These are phyloP conservation scores for Trichosanthes truncata DNA, from an alignment of 306 rosid species.

Conservation along the genomic window DNA sequence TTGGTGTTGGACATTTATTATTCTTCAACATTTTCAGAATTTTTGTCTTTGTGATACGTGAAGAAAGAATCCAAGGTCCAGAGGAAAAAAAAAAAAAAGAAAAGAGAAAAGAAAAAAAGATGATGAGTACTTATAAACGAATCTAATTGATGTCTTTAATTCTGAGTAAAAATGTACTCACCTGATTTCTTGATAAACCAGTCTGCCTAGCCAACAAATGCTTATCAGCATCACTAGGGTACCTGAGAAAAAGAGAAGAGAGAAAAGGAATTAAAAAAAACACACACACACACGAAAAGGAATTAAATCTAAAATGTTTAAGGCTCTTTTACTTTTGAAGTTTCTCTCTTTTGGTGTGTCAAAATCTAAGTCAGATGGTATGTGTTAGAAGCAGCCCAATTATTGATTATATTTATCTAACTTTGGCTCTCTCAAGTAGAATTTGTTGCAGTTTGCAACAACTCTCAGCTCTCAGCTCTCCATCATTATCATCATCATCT, in stretches of 20 bases:
- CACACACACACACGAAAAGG: not conserved
- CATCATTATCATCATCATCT: not conserved
- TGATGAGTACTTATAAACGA: not conserved
- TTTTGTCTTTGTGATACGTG: not conserved
- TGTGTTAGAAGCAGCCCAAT: not conserved
- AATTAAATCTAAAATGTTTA: not conserved
- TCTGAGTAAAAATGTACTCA: not conserved
- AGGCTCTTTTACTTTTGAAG: not conserved
- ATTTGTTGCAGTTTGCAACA: not conserved
- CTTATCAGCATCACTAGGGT: constrained; percentile 20
- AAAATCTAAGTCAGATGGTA: constrained; percentile 1
- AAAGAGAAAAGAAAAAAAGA: not conserved
- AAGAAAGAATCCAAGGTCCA: constrained; percentile 7
- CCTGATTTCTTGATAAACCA: constrained; percentile 20
- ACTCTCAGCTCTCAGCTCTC: too few relatives aligned
- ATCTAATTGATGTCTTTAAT: not conserved
- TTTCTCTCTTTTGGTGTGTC: not conserved
- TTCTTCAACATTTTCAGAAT: not conserved
- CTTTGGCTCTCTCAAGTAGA: not conserved
- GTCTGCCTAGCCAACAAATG: constrained; percentile 18
- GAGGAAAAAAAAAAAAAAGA: not conserved
- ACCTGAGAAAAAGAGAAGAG: constrained; percentile 3
- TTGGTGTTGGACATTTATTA: not conserved
- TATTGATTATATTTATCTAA: not conserved
- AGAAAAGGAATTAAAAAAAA: not conserved